These are phyloP conservation scores for Phytophthora citrophthora DNA, from an alignment of 352 stramenopile species.

Conservation along the genomic window DNA sequence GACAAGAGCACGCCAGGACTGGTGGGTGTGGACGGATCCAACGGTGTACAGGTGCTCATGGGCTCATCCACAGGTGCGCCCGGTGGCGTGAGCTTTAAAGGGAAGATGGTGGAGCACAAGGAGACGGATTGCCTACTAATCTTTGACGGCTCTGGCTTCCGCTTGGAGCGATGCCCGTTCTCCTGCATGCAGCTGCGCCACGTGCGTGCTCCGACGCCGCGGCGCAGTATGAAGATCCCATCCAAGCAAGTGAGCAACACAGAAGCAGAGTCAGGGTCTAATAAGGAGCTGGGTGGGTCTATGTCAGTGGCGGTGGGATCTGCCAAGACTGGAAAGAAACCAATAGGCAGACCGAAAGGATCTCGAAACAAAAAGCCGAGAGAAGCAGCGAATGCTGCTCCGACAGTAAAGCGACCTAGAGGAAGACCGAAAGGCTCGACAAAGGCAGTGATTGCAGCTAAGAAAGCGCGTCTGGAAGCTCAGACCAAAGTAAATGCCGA, in stretches of 20 bases:
- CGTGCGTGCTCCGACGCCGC: conserved; percentile 51
- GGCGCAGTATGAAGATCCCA: conserved; percentile 19
- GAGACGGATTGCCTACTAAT: conserved; percentile 84
- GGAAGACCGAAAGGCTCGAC: conserved; percentile 33
- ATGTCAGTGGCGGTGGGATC: not conserved
- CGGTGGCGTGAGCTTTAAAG: conserved; percentile 80
- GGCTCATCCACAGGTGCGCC: conserved; percentile 54
- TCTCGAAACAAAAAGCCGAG: conserved; percentile 18
- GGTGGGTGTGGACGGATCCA: conserved; percentile 69
- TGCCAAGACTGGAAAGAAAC: conserved; percentile 10
- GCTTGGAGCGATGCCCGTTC: conserved; percentile 71
- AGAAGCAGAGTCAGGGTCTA: not conserved
- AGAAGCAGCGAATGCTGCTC: conserved; percentile 1
- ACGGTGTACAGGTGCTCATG: conserved; percentile 69
- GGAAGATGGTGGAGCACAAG: conserved; percentile 79
- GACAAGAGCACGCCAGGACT: conserved; percentile 69
- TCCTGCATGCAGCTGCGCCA: conserved; percentile 79
- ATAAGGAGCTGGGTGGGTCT: not conserved
- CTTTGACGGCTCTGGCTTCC: conserved; percentile 75
- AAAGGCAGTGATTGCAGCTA: conserved; percentile 26
- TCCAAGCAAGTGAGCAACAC: conserved; percentile 2
- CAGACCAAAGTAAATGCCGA: conserved; percentile 3
- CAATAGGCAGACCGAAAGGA: conserved; percentile 16
- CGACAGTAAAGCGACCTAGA: conserved; percentile 14
- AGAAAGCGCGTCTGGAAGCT: conserved; percentile 14